These are phyloP conservation scores for Xylaria flabelliformis DNA, from an alignment of 495 filamentous ascomycete genomes.

Conservation along the genomic window DNA sequence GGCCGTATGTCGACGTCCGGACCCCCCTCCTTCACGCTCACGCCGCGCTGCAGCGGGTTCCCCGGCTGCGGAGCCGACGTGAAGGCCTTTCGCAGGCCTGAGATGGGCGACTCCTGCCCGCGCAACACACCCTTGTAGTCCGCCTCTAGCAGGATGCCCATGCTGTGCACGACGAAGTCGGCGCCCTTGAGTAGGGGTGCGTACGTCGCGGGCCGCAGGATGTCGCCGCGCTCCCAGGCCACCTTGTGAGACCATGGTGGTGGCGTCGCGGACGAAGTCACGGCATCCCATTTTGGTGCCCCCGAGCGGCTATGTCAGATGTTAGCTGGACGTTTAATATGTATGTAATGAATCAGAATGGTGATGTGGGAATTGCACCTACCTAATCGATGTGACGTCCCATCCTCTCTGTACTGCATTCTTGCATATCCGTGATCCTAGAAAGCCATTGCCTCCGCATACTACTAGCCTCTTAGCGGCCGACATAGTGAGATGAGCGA, in stretches of 20 bases:
- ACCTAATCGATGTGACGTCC: constrained; percentile 90
- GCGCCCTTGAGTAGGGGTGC: constrained; percentile 71
- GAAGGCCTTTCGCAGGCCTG: constrained; percentile 80
- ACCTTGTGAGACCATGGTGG: constrained; percentile 84
- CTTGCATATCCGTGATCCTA: constrained; percentile 93
- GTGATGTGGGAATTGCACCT: constrained; percentile 29
- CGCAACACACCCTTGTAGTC: constrained; percentile 94
- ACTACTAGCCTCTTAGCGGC: constrained; percentile 76
- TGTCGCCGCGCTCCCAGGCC: constrained; percentile 84
- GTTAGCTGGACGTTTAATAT: constrained; percentile 11
- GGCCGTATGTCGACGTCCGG: constrained; percentile 58
- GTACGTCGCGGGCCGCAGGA: constrained; percentile 82
- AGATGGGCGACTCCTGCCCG: constrained; percentile 76
- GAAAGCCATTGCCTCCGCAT: constrained; percentile 92
- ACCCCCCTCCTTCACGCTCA: constrained; percentile 23
- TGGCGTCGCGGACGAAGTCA: constrained; percentile 73
- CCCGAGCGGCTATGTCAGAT: constrained; percentile 75
- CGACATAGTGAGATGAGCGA: constrained; percentile 38
- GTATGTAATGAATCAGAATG: background rate
- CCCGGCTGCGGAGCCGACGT: constrained; percentile 52
- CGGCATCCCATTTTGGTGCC: constrained; percentile 78
- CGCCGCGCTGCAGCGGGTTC: constrained; percentile 64
- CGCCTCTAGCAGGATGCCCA: constrained; percentile 96
- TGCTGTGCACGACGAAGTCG: constrained; percentile 85
- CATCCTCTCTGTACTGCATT: constrained; percentile 80